Conservation (phyloP, 306 rosid genomes). For the Carpinus viminea region DNA sequence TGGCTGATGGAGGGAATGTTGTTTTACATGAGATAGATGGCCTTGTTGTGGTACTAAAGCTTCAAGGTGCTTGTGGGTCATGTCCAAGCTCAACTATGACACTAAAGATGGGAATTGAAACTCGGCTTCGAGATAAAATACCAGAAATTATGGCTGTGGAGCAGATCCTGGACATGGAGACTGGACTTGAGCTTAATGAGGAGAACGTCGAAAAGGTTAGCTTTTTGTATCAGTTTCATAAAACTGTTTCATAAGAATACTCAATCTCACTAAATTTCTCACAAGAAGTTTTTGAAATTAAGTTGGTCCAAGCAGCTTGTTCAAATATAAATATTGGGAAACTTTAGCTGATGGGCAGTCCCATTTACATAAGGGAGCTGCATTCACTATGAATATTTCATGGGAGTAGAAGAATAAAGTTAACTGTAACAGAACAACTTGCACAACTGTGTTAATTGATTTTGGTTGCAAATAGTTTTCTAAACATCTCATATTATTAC, state of each 20-base stretch:
- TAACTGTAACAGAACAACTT: background rate
- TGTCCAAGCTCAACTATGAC: slow-evolving; percentile 99
- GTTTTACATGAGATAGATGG: slow-evolving; percentile 95
- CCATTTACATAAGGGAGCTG: background rate
- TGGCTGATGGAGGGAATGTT: slow-evolving; percentile 99
- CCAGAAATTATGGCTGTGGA: slow-evolving; percentile 90
- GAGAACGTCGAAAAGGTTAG: slow-evolving; percentile 87
- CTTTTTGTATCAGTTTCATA: background rate
- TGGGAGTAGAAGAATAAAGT: background rate
- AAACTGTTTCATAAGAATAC: background rate
- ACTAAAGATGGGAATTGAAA: slow-evolving; percentile 89
- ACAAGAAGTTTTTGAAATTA: background rate
- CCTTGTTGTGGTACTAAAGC: slow-evolving; percentile 83
- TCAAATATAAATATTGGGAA: background rate
- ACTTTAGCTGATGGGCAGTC: background rate
- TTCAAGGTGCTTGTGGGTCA: slow-evolving; percentile 98
- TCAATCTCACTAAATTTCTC: background rate
- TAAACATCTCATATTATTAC: background rate
- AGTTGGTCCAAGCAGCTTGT: background rate
- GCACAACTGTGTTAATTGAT: background rate
- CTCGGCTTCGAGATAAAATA: slow-evolving; percentile 84
- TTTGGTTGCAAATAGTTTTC: background rate
- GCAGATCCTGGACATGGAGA: slow-evolving; percentile 83
- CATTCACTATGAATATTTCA: background rate
- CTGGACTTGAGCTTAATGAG: slow-evolving; percentile 77